A percentile compares a stretch with the other conserved stretches of the same genome.
phyloP scores from a whole-genome alignment of 2,329 filamentous ascomycete genomes.

The Aschersonia sp. region DNA sequence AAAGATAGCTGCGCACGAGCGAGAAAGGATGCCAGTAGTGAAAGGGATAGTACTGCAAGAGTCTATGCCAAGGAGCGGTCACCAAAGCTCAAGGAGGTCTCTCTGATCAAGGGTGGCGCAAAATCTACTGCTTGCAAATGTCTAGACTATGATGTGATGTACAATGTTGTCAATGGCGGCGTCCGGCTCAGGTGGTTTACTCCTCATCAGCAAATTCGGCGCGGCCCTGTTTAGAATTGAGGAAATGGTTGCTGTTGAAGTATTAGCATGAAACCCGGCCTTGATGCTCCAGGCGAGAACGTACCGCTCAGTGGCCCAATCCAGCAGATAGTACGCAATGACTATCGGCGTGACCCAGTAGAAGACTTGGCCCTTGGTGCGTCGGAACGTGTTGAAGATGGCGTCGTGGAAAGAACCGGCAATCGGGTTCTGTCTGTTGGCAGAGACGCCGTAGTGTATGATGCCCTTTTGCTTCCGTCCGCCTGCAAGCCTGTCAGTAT shows the following conservation, averaged over 20 bases:
- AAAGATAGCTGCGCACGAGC: too few relatives aligned
- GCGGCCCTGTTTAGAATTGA: slow-evolving; percentile 66
- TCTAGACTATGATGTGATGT: slow-evolving; percentile 25
- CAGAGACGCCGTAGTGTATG: slow-evolving; percentile 58
- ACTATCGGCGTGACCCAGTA: slow-evolving; percentile 75
- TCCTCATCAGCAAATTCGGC: slow-evolving; percentile 33
- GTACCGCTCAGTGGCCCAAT: slow-evolving; percentile 86
- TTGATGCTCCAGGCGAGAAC: slow-evolving; percentile 13
- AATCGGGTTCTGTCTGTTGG: slow-evolving; percentile 81
- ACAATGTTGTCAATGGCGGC: slow-evolving; percentile 10
- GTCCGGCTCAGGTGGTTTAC: slow-evolving; percentile 13
- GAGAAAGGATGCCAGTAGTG: too few relatives aligned
- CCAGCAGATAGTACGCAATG: slow-evolving; percentile 65
- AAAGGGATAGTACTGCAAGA: too few relatives aligned
- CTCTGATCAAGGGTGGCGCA: slow-evolving; percentile 6
- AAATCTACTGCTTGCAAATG: slow-evolving; percentile 21
- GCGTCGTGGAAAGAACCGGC: slow-evolving; percentile 66
- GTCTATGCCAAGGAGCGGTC: too few relatives aligned
- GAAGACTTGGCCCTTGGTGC: slow-evolving; percentile 72
- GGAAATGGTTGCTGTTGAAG: slow-evolving; percentile 54
- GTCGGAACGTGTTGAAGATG: slow-evolving; percentile 90
- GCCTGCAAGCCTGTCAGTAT: slow-evolving; percentile 21
- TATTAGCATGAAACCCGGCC: not conserved
- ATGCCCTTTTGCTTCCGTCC: slow-evolving; percentile 48
- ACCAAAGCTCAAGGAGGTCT: too few relatives aligned